These are phyloP conservation scores for Beta vulgaris DNA, from an alignment of 148 eudicot genomes.

Conservation along the genomic window DNA sequence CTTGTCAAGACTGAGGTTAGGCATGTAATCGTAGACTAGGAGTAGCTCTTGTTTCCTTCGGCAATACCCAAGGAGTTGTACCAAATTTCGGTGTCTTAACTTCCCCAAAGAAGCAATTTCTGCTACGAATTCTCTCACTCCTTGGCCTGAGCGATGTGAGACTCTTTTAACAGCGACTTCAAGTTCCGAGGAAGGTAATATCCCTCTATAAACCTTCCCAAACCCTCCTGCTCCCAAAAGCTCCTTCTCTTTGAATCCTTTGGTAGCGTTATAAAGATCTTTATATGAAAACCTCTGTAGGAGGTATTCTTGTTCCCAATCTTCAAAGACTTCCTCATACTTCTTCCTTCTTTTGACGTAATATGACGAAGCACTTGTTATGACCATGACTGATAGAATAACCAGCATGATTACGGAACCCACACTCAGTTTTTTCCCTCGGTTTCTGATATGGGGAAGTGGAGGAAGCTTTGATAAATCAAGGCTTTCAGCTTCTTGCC, in stretches of 20 bases:
- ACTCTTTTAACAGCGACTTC: slow-evolving; percentile 42
- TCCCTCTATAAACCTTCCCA: slow-evolving; percentile 44
- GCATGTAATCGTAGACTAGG: slow-evolving; percentile 47
- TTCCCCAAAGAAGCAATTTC: slow-evolving; percentile 41
- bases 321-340: slow-evolving; percentile 46
- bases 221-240: slow-evolving; percentile 43
- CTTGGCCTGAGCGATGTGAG: slow-evolving; percentile 41
- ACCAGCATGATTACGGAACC: slow-evolving; percentile 24
- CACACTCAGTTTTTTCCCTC: not conserved
- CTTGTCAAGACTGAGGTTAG: slow-evolving; percentile 46
- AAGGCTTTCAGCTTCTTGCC: slow-evolving; percentile 15
- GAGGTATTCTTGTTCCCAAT: slow-evolving; percentile 52
- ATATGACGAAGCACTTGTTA: slow-evolving; percentile 1
- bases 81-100: slow-evolving; percentile 44
- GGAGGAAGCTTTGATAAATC: slow-evolving; percentile 42
- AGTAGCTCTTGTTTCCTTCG: slow-evolving; percentile 39
- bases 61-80: slow-evolving; percentile 45
- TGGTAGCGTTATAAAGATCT: slow-evolving; percentile 46
- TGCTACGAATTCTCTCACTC: slow-evolving; percentile 42
- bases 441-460: slow-evolving; percentile 33
- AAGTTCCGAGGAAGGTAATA: slow-evolving; percentile 24
- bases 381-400: slow-evolving; percentile 12
- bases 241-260: slow-evolving; percentile 45
- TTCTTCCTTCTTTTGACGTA: slow-evolving; percentile 40
- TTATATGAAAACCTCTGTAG: slow-evolving; percentile 47